phyloP scores from a whole-genome alignment of 805 yeast species.

The Pichia gijzeniarum region DNA sequence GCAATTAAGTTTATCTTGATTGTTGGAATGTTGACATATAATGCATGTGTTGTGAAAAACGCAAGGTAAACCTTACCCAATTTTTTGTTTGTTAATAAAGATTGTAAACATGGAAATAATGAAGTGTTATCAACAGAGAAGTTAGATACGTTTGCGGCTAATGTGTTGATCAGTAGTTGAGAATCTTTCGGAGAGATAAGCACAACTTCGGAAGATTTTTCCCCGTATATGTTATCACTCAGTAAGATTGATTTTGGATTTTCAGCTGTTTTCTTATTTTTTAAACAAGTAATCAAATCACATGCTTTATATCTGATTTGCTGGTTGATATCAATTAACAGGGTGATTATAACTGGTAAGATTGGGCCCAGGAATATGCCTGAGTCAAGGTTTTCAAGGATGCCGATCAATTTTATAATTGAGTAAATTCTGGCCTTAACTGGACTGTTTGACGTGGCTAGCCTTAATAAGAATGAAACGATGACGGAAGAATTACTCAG shows the following conservation, averaged over 20 bases:
- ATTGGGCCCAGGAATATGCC: constrained; percentile 40
- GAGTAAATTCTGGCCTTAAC: constrained; percentile 47
- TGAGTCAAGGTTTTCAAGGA: constrained; percentile 31
- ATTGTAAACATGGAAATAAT: constrained; percentile 32
- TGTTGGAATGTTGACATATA: constrained; percentile 41
- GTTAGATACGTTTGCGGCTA: constrained; percentile 35
- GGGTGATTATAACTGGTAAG: constrained; percentile 51
- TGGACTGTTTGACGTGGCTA: constrained; percentile 54
- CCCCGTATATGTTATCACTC: constrained; percentile 54
- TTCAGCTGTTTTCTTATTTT: constrained; percentile 18
- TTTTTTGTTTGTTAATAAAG: constrained; percentile 43
- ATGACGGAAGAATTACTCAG: constrained; percentile 24
- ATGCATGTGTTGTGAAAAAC: constrained; percentile 66
- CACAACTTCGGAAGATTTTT: constrained; percentile 39
- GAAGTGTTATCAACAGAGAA: constrained; percentile 46
- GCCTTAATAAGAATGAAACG: constrained; percentile 54
- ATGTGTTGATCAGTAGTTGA: constrained; percentile 33
- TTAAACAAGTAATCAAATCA: constrained; percentile 33
- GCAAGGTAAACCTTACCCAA: constrained; percentile 52
- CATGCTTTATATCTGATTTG: constrained; percentile 42
- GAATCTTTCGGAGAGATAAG: constrained; percentile 64
- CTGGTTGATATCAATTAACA: constrained; percentile 45
- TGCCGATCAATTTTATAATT: constrained; percentile 35
- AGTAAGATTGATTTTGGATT: constrained; percentile 38
- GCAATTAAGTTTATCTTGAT: constrained; percentile 48